A percentile compares a stretch with the other conserved stretches of the same genome.
Evolutionary conservation across 495 filamentous ascomycete species (phyloP).

Genomic region (Aspergillus incahuasiensis): DNA sequence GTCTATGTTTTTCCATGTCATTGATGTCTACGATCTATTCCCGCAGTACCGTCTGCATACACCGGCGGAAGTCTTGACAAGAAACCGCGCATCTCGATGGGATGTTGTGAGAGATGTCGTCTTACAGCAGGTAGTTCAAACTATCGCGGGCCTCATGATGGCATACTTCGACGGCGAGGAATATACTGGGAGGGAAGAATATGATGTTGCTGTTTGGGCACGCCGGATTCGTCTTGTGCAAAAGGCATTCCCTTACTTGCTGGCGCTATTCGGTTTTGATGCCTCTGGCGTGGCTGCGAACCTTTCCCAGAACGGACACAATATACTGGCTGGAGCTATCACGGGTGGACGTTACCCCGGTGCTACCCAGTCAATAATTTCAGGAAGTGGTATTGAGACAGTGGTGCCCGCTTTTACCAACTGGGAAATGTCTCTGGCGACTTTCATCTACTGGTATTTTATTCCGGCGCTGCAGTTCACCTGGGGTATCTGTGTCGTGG

Average conservation of each 20-base stretch:
- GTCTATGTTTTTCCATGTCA: constrained; percentile 79
- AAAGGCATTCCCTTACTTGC: constrained; percentile 56
- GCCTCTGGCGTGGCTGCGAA: constrained; percentile 33
- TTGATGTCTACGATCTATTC: constrained; percentile 79
- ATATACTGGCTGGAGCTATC: constrained; percentile 61
- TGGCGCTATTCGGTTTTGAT: constrained; percentile 43
- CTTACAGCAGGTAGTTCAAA: constrained; percentile 85
- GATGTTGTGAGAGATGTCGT: constrained; percentile 85
- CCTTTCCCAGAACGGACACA: constrained; percentile 45
- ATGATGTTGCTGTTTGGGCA: constrained; percentile 80
- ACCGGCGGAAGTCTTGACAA: constrained; percentile 76
- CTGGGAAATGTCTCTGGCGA: constrained; percentile 74
- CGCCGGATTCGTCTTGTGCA: constrained; percentile 67
- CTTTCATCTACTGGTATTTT: constrained; percentile 71
- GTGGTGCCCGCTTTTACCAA: constrained; percentile 34
- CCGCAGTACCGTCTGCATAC: constrained; percentile 88
- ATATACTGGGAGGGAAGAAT: constrained; percentile 67
- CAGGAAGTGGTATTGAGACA: constrained; percentile 30
- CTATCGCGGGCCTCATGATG: constrained; percentile 56
- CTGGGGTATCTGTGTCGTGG: constrained; percentile 66
- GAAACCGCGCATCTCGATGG: constrained; percentile 78
- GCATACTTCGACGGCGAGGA: constrained; percentile 61
- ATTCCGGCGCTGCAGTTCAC: constrained; percentile 72
- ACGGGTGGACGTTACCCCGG: constrained; percentile 70
- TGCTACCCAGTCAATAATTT: constrained; percentile 28